phyloP scores from a whole-genome alignment of 176 grass and related monocot species.

The Phragmites australis region DNA sequence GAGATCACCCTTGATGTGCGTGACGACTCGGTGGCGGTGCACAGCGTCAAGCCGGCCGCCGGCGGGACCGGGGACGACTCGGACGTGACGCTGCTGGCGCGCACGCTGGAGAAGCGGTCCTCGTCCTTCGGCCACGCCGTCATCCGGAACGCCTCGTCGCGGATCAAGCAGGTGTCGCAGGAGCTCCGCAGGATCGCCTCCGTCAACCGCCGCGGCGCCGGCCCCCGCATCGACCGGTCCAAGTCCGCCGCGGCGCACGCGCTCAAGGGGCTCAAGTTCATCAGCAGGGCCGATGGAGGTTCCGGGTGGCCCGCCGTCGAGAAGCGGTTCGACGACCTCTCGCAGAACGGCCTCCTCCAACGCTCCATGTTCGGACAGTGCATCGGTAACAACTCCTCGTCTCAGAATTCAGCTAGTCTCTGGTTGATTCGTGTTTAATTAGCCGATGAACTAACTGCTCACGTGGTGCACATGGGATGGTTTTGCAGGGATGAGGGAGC shows the following conservation, averaged over 20 bases:
- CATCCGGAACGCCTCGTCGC: conserved; percentile 71
- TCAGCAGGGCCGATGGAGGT: conserved; percentile 60
- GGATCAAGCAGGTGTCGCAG: conserved; percentile 92
- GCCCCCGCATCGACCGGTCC: conserved; percentile 51
- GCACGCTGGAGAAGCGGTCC: conserved; percentile 68
- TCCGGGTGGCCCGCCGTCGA: conserved; percentile 65
- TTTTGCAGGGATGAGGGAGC: conserved; percentile 69
- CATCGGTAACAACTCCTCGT: conserved; percentile 49
- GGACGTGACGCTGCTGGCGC: conserved; percentile 63
- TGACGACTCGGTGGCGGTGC: conserved; percentile 89
- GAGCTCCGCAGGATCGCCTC: conserved; percentile 77
- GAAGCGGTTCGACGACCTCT: conserved; percentile 66
- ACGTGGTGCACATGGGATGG: neutral
- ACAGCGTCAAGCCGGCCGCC: conserved; percentile 72
- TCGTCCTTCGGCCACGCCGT: conserved; percentile 49
- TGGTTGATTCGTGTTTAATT: neutral
- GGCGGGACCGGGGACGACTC: conserved; percentile 45
- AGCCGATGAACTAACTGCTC: neutral
- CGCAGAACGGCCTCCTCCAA: conserved; percentile 58
- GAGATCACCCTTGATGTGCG: conserved; percentile 98
- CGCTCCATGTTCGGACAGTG: conserved; percentile 87
- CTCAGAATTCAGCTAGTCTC: neutral
- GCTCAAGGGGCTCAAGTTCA: conserved; percentile 98
- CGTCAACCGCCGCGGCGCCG: conserved; percentile 30
- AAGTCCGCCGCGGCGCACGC: conserved; percentile 82